phyloP scores from a whole-genome alignment of 176 grass and related monocot genomes.

The Avena insularis region DNA sequence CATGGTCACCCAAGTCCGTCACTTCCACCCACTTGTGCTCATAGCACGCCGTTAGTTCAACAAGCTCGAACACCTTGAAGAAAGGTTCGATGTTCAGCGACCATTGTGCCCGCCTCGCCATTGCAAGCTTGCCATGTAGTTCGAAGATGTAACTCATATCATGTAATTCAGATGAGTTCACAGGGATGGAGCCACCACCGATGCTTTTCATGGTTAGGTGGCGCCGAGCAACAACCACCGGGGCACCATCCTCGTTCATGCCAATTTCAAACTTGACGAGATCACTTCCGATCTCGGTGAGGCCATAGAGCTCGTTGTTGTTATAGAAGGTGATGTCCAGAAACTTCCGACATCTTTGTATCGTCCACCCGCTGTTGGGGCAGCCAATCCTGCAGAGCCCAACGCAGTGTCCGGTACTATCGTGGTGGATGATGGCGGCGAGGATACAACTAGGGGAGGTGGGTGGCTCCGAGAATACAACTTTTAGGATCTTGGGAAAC shows the following conservation, averaged over 20 bases:
- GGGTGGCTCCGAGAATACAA: constrained; percentile 1
- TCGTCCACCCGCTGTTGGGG: neutral
- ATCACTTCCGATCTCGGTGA: neutral
- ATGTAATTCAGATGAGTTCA: too few relatives aligned
- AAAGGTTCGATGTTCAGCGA: neutral
- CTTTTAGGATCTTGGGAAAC: neutral
- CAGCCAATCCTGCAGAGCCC: neutral
- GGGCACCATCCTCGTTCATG: neutral
- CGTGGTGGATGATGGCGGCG: neutral
- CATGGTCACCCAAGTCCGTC: neutral
- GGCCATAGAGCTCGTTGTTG: neutral
- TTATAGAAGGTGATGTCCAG: neutral
- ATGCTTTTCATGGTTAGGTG: neutral
- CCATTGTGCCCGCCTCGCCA: neutral
- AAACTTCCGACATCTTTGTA: too few relatives aligned
- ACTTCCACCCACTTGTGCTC: constrained; percentile 1
- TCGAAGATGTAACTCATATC: neutral
- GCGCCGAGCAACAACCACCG: neutral
- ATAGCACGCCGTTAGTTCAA: neutral
- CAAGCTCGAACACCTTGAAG: constrained; percentile 4
- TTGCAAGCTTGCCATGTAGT: neutral
- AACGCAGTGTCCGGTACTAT: neutral
- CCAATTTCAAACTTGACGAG: neutral
- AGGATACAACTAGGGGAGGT: neutral
- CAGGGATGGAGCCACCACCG: neutral